Conservation (phyloP, 1,139 yeast genomes). For the Kodamaea plutei region DNA sequence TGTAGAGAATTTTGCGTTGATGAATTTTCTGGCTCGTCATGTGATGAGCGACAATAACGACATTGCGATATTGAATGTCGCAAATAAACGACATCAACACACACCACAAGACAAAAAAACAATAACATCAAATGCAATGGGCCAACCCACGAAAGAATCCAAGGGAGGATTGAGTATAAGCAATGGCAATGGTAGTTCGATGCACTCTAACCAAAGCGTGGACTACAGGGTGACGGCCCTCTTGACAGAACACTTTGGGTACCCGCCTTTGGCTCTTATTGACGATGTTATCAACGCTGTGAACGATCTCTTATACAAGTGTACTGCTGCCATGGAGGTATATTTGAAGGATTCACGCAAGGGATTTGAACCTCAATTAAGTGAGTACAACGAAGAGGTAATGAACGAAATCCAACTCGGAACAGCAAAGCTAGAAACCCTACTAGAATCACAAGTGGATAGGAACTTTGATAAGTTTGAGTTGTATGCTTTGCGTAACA, state of each 20-base stretch:
- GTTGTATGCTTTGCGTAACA: slow-evolving; percentile 73
- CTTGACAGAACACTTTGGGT: slow-evolving; percentile 83
- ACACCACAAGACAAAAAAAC: too few relatives aligned
- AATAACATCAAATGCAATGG: too few relatives aligned
- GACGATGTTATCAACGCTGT: slow-evolving; percentile 91
- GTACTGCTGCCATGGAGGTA: slow-evolving; percentile 75
- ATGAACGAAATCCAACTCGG: slow-evolving; percentile 62
- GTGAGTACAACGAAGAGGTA: slow-evolving; percentile 14
- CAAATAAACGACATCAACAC: too few relatives aligned
- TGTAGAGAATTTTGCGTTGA: slow-evolving; percentile 1
- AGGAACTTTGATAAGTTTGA: slow-evolving; percentile 84
- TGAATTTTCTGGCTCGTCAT: too few relatives aligned
- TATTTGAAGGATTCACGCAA: slow-evolving; percentile 35
- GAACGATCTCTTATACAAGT: slow-evolving; percentile 77
- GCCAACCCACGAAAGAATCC: too few relatives aligned
- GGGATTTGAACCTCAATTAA: slow-evolving; percentile 14
- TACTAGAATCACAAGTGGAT: slow-evolving; percentile 76
- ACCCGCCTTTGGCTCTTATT: slow-evolving; percentile 78
- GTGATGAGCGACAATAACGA: too few relatives aligned
- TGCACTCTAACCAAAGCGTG: slow-evolving; percentile 10
- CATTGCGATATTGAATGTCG: too few relatives aligned
- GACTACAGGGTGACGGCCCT: slow-evolving; percentile 50
- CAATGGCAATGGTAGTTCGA: too few relatives aligned
- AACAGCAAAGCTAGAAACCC: slow-evolving; percentile 74
- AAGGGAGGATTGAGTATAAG: too few relatives aligned